phyloP scores from a whole-genome alignment of 2,329 filamentous ascomycete species.

The Coniochaeta ligniaria region DNA sequence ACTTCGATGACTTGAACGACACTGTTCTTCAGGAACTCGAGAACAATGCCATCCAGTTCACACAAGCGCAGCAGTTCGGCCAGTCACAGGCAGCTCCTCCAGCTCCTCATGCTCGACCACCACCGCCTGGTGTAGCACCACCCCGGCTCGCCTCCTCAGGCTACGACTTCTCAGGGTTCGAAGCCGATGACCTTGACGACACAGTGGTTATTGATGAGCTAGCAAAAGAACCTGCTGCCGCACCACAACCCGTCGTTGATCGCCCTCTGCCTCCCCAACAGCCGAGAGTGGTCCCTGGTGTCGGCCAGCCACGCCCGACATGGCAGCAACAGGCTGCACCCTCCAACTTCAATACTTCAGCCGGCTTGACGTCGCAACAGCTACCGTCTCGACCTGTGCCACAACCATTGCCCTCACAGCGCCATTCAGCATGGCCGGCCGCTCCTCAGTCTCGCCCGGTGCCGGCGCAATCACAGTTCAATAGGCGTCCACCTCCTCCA shows the following conservation, averaged over 20 bases:
- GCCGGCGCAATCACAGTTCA: conserved; percentile 5
- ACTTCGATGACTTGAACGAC: conserved; percentile 52
- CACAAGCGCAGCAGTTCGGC: conserved; percentile 35
- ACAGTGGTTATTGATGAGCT: conserved; percentile 44
- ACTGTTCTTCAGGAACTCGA: conserved; percentile 55
- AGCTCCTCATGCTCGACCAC: conserved; percentile 3
- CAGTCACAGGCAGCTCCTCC: conserved; percentile 16
- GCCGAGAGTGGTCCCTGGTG: conserved; percentile 11
- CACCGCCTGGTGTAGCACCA: conserved; percentile 9
- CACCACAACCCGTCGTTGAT: conserved; percentile 21
- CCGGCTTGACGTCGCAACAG: neutral
- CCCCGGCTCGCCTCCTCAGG: conserved; percentile 15
- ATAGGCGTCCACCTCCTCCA: neutral
- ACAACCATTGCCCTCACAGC: neutral
- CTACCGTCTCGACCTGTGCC: conserved; percentile 6
- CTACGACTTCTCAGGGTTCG: conserved; percentile 32
- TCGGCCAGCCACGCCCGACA: conserved; percentile 8
- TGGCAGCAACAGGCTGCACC: conserved; percentile 11
- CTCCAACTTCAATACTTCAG: neutral
- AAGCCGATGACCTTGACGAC: conserved; percentile 53
- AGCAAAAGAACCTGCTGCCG: conserved; percentile 28
- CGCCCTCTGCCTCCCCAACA: conserved; percentile 26
- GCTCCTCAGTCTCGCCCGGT: neutral
- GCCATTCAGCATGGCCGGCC: neutral
- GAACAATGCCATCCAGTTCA: conserved; percentile 54